A percentile compares a stretch with the other conserved stretches of the same genome.
Conservation (phyloP, 805 yeast genomes). For the Myxozyma mucilagina region DNA sequence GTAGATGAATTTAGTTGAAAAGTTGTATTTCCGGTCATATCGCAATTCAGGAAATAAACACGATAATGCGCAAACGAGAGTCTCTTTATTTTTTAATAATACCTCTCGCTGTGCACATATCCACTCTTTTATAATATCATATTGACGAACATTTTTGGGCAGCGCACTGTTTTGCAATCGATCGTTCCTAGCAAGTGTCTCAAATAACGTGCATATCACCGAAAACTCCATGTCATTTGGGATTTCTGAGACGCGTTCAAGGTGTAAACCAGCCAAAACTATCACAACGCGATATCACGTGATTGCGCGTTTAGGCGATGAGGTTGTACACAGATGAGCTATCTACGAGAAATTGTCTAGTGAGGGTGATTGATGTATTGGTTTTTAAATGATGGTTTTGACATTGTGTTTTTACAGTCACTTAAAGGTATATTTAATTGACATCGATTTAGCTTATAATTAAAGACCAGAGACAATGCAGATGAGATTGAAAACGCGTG, state of each 20-base stretch:
- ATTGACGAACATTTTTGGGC: no score
- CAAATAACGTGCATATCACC: neutral
- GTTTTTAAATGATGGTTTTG: no score
- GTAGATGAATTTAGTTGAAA: neutral
- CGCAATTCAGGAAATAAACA: slow-evolving; percentile 22
- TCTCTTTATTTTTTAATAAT: neutral
- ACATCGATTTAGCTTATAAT: no score
- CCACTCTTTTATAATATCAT: neutral
- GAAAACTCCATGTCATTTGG: neutral
- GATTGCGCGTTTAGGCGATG: slow-evolving; percentile 1
- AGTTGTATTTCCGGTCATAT: slow-evolving; percentile 8
- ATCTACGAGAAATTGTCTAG: no score
- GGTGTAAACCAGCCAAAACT: no score
- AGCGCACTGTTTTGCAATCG: no score
- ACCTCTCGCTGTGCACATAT: neutral
- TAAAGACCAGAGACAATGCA: no score
- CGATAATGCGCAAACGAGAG: slow-evolving; percentile 1
- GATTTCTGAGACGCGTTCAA: neutral
- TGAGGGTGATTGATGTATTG: no score
- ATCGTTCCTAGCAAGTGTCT: neutral
- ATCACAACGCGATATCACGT: neutral
- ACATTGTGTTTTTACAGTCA: no score
- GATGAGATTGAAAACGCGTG: no score
- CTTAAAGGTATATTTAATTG: no score
- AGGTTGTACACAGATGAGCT: no score